phyloP scores from a whole-genome alignment of 2,329 filamentous ascomycete genomes.

The Pseudocercospora ulei region DNA sequence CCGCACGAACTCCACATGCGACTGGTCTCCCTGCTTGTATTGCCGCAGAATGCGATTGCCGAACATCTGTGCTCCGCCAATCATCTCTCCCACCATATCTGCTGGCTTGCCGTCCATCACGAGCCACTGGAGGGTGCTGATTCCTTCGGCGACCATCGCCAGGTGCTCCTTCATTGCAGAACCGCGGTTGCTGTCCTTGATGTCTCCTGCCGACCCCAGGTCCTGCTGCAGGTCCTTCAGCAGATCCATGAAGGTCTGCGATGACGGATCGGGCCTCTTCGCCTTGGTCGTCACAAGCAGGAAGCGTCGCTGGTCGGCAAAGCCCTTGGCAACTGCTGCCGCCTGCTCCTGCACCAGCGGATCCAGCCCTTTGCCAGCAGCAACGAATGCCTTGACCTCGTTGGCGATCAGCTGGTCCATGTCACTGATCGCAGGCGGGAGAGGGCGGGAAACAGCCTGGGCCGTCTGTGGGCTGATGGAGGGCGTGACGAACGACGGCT shows the following conservation, averaged over 20 bases:
- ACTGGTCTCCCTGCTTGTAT: constrained; percentile 71
- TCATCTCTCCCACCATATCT: constrained; percentile 73
- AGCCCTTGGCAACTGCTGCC: constrained; percentile 52
- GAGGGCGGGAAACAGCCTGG: constrained; percentile 37
- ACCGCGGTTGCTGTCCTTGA: constrained; percentile 71
- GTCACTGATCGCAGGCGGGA: constrained; percentile 72
- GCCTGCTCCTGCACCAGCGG: constrained; percentile 59
- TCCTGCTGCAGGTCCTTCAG: constrained; percentile 79
- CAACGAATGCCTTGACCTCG: constrained; percentile 67
- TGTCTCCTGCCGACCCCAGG: constrained; percentile 65
- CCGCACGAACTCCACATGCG: constrained; percentile 79
- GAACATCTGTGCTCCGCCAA: constrained; percentile 81
- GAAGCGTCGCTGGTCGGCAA: constrained; percentile 77
- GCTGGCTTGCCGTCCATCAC: constrained; percentile 71
- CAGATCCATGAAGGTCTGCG: constrained; percentile 61
- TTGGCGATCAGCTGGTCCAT: constrained; percentile 70
- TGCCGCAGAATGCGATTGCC: constrained; percentile 90
- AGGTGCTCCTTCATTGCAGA: constrained; percentile 70
- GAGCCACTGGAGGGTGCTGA: constrained; percentile 84
- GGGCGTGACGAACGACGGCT: constrained; percentile 23
- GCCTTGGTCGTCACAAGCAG: constrained; percentile 80
- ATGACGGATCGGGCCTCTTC: constrained; percentile 74
- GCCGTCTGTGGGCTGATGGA: constrained; percentile 27
- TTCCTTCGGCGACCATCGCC: constrained; percentile 78
- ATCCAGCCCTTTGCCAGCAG: constrained; percentile 67